Evolutionary conservation across 805 yeast species (phyloP).

Genomic region (Cyberlindnera mrakii): DNA sequence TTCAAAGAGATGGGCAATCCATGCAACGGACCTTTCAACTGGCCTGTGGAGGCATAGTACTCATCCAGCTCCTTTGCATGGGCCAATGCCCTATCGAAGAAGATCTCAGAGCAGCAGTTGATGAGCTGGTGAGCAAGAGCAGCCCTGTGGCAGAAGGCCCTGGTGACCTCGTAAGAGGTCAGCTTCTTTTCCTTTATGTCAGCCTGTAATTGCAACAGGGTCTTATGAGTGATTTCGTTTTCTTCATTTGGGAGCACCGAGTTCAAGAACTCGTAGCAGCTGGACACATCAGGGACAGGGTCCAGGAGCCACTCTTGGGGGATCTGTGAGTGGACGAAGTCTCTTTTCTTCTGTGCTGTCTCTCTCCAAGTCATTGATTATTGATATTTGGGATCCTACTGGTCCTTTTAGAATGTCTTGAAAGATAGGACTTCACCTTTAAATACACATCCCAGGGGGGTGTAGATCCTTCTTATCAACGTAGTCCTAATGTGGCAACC

Average conservation of each 20-base stretch:
- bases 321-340: constrained; percentile 6
- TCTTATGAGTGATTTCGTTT: constrained; percentile 2
- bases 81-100: constrained; percentile 48
- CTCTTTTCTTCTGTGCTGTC: constrained; percentile 11
- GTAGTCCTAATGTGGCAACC: too few relatives aligned
- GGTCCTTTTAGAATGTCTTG: too few relatives aligned
- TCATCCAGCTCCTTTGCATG: constrained; percentile 50
- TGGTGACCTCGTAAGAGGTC: constrained; percentile 9
- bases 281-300: constrained; percentile 1
- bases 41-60: constrained; percentile 39
- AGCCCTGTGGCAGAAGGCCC: constrained; percentile 2
- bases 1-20: constrained; percentile 62
- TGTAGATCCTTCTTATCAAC: too few relatives aligned
- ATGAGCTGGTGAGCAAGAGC: constrained; percentile 45
- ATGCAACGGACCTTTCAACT: constrained; percentile 56
- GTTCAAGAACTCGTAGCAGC: constrained; percentile 3
- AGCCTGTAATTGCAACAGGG: constrained; percentile 4
- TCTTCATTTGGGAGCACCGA: constrained; percentile 4
- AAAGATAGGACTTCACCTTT: too few relatives aligned
- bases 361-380: constrained; percentile 14
- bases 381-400: neutral
- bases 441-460: too few relatives aligned
- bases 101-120: constrained; percentile 28
- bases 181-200: constrained; percentile 4
- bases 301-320: constrained; percentile 12